Evolutionary conservation across 805 yeast genomes (phyloP).

Genomic region (Kluyveromyces lactis): DNA sequence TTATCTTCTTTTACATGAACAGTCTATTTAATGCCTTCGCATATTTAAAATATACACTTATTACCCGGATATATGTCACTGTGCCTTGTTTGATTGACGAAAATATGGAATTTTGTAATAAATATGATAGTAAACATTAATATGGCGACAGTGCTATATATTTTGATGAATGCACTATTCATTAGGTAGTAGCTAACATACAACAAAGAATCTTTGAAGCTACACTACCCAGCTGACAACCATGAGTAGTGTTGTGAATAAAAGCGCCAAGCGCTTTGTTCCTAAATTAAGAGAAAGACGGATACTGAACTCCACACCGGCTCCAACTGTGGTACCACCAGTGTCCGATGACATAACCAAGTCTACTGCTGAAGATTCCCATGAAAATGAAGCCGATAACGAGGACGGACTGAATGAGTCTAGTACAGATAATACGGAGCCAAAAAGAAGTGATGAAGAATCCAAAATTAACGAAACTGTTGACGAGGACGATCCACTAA

Average conservation of each 20-base stretch:
- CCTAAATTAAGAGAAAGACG: slow-evolving; percentile 47
- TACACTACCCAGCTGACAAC: too few relatives aligned
- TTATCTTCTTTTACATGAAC: too few relatives aligned
- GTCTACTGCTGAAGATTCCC: slow-evolving; percentile 4
- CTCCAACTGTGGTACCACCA: slow-evolving; percentile 19
- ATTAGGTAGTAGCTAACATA: too few relatives aligned
- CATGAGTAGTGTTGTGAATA: slow-evolving; percentile 36
- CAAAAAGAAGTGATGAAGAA: slow-evolving; percentile 11
- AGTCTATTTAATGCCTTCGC: too few relatives aligned
- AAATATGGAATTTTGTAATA: too few relatives aligned
- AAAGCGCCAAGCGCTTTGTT: slow-evolving; percentile 54
- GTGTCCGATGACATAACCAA: slow-evolving; percentile 4
- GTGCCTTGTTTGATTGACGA: too few relatives aligned
- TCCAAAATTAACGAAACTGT: slow-evolving; percentile 9
- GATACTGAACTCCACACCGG: slow-evolving; percentile 23
- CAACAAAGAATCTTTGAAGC: too few relatives aligned
- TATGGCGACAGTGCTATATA: too few relatives aligned
- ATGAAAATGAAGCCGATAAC: slow-evolving; percentile 5
- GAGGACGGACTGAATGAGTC: slow-evolving; percentile 3
- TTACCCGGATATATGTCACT: not conserved
- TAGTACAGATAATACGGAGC: slow-evolving; percentile 1
- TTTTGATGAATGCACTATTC: too few relatives aligned
- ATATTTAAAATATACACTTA: not conserved
- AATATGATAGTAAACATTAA: too few relatives aligned
- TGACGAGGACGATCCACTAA: slow-evolving; percentile 9